phyloP scores from a whole-genome alignment of 1,284 basidiomycete genomes.

The Cerioporus squamosus region DNA sequence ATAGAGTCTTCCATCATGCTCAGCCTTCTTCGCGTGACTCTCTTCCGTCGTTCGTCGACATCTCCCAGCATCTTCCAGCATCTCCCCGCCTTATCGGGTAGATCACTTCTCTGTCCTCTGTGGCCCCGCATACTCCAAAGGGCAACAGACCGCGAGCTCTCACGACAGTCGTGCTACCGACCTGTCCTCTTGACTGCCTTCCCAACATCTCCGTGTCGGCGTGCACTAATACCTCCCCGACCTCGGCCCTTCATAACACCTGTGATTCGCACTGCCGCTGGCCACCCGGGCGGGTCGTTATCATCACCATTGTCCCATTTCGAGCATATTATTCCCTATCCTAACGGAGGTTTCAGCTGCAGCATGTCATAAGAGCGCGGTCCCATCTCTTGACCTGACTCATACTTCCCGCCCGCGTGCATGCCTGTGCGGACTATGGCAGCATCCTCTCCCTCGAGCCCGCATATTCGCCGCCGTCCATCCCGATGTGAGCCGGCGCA shows the following conservation, averaged over 20 bases:
- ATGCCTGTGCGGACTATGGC: slow-evolving; percentile 16
- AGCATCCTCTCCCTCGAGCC: slow-evolving; percentile 4
- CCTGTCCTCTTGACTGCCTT: slow-evolving; percentile 1
- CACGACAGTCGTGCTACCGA: slow-evolving; percentile 24
- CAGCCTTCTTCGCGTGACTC: slow-evolving; percentile 18
- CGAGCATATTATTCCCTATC: slow-evolving; percentile 16
- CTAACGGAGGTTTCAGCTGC: background rate
- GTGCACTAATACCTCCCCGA: background rate
- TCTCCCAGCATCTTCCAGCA: too few relatives aligned
- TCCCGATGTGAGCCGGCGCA: background rate
- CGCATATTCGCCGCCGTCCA: slow-evolving; percentile 7
- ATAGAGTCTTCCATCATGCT: slow-evolving; percentile 15
- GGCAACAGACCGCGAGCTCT: slow-evolving; percentile 6
- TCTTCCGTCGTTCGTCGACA: background rate
- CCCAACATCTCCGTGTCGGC: background rate
- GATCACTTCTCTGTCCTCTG: slow-evolving; percentile 9
- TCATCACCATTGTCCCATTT: slow-evolving; percentile 12
- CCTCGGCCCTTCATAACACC: slow-evolving; percentile 10
- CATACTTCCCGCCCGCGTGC: background rate
- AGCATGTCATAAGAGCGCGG: slow-evolving; percentile 10
- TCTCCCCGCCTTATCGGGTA: slow-evolving; percentile 21
- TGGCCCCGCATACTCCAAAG: background rate
- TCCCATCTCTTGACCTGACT: background rate
- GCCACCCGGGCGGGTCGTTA: slow-evolving; percentile 3
- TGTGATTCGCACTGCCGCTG: slow-evolving; percentile 5